Base-by-base conservation (phyloP, 2,329 filamentous ascomycete species). In the Colletotrichum gloeosporioides region DNA sequence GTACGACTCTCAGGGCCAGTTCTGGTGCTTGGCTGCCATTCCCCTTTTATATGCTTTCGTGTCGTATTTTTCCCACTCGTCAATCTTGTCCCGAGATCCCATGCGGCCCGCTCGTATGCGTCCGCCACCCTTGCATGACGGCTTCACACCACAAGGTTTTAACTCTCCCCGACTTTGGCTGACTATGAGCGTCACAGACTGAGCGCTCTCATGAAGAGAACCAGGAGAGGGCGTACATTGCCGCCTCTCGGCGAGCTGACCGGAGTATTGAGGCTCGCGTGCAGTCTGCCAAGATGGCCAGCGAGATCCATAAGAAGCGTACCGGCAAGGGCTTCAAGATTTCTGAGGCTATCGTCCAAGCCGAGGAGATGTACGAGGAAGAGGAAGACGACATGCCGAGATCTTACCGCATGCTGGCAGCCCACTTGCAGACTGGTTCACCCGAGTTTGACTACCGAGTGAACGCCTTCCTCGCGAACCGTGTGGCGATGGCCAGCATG, bases 281-380 rank as follows among this genome's bases (percentile, higher is more conserved):
- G 22, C 95, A 98, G 83, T 98, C 96, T 4, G 96, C 96, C 16
- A 91, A 92, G 68, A 92, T 95, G 85, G 96, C 96, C 8, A 98
- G 96, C n/a, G 93, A 95, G 81, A 95, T 98, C 49, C 96, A 98
- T 36, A 95, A 96, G 87, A 91, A 93, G 83, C 92, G 96, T 22
- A 98, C 96, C 0, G 96, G 96, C 53, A 94, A 95, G 79, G 92
- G 91, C 3, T 89, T 98, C 76, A 93, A 93, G 79, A 94, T 98
- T 74, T 96, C 94, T 31, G 94, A 96, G 84, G 91, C 97, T 81
- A 96, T 97, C 31, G 75, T 78, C 4, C 88, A 94, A 79, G 96
- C 95, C 78, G 96, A 98, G 83, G 95, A 98, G 83, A 98, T 98
- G 95, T 98, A 98, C 82, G 96, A 98, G 81, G 96, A 98, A 84